phyloP scores from a whole-genome alignment of 2,329 filamentous ascomycete species.

The Neurospora sp. region DNA sequence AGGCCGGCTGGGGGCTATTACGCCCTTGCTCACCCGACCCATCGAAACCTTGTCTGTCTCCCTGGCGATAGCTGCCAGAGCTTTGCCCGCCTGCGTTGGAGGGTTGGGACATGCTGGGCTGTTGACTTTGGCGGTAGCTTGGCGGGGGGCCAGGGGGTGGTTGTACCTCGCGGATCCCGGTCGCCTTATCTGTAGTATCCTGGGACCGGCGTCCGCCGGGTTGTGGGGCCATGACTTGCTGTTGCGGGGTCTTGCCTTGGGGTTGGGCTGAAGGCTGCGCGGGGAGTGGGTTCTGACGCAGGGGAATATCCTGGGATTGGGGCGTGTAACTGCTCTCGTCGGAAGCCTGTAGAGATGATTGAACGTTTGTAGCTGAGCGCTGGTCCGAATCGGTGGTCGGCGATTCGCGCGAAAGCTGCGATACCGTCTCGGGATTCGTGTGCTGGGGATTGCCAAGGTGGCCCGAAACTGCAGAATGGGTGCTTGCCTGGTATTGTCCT shows the following conservation, averaged over 20 bases:
- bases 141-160: constrained; percentile 38
- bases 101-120: constrained; percentile 30
- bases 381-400: constrained; percentile 41
- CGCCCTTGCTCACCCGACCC: constrained; percentile 35
- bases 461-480: constrained; percentile 26
- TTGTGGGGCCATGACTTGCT: constrained; percentile 38
- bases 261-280: constrained; percentile 10
- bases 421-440: constrained; percentile 49
- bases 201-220: constrained; percentile 36
- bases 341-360: constrained; percentile 33
- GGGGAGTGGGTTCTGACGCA: constrained; percentile 17
- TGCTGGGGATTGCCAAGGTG: constrained; percentile 30
- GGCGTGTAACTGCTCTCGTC: constrained; percentile 31
- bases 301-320: constrained; percentile 27
- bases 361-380: constrained; percentile 25
- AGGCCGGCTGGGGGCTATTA: constrained; percentile 46
- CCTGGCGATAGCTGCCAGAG: constrained; percentile 29
- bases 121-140: constrained; percentile 42
- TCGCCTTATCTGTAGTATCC: constrained; percentile 35
- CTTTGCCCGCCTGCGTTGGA: constrained; percentile 24
- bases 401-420: constrained; percentile 54
- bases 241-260: constrained; percentile 23
- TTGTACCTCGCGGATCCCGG: constrained; percentile 30
- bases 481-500: constrained; percentile 24
- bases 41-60: constrained; percentile 35